Percentiles rank a stretch among this genome's conserved stretches.
These are phyloP conservation scores for Funneliformis geosporum DNA, from an alignment of 192 early-diverging fungal genomes.

Conservation along the genomic window DNA sequence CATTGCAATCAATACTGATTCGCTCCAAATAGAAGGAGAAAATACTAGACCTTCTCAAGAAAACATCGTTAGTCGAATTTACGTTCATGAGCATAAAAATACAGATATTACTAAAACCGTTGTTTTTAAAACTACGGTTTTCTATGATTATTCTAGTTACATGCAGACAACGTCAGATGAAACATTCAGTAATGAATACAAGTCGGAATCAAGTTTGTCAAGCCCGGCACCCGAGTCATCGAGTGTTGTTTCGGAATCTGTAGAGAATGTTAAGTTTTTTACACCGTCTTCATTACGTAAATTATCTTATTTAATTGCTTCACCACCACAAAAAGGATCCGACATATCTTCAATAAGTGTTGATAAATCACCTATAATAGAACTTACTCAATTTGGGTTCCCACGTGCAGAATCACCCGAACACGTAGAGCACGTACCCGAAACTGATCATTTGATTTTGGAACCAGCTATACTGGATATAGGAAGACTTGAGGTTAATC, in stretches of 20 bases:
- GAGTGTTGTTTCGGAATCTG: background rate
- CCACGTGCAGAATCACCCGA: background rate
- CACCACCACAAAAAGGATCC: background rate
- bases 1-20: slow-evolving; percentile 25
- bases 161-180: slow-evolving; percentile 28
- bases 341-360: background rate
- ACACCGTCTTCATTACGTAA: too few relatives aligned
- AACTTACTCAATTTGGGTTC: background rate
- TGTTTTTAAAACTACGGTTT: slow-evolving; percentile 60
- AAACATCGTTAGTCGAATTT: slow-evolving; percentile 42
- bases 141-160: slow-evolving; percentile 41
- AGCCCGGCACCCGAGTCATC: background rate
- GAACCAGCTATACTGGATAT: slow-evolving; percentile 52
- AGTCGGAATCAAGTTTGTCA: background rate
- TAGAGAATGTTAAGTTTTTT: too few relatives aligned
- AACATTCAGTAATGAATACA: background rate
- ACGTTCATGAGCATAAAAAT: slow-evolving; percentile 83
- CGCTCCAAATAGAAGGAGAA: background rate
- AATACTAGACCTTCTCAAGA: background rate
- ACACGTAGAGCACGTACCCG: background rate
- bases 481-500: slow-evolving; percentile 52
- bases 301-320: background rate
- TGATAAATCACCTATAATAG: background rate
- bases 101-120: slow-evolving; percentile 74
- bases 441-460: slow-evolving; percentile 35